A percentile compares a stretch with the other conserved stretches of the same genome.
Evolutionary conservation across 345 rosid genomes (phyloP).

Genomic region (Citrus inodora): DNA sequence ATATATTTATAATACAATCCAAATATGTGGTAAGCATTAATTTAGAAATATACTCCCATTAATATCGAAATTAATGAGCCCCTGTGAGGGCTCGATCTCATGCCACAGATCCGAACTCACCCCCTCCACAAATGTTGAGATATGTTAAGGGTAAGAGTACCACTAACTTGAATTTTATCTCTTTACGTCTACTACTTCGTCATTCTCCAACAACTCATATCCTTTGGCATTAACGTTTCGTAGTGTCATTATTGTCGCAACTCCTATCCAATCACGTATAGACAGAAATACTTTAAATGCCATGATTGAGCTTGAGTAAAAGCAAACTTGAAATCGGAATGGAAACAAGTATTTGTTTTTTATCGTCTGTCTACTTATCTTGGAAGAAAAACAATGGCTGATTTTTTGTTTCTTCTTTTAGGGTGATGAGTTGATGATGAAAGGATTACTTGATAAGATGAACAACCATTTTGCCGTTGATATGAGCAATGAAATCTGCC

Average conservation of each 20-base stretch:
- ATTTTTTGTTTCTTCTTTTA: constrained; percentile 1
- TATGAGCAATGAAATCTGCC: not conserved
- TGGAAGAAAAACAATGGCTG: constrained; percentile 3
- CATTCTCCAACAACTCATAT: not conserved
- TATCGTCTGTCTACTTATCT: constrained; percentile 9
- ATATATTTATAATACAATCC: too few species aligned
- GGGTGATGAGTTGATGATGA: not conserved
- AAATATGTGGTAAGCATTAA: too few species aligned
- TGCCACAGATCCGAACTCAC: too few species aligned
- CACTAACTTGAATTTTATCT: too few species aligned
- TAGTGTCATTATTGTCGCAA: not conserved
- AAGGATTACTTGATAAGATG: too few species aligned
- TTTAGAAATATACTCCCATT: too few species aligned
- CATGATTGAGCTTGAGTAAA: not conserved
- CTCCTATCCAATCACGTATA: not conserved
- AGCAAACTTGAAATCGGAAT: not conserved
- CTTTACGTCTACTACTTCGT: not conserved
- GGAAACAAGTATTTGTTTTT: not conserved
- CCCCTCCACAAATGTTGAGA: too few species aligned
- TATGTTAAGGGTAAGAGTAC: too few species aligned
- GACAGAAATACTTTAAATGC: not conserved
- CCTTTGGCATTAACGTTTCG: not conserved
- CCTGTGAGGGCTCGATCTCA: too few species aligned
- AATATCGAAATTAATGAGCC: too few species aligned
- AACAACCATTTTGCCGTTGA: not conserved